phyloP scores from a whole-genome alignment of 2,329 filamentous ascomycete species.

The Macroventuria anomochaeta region DNA sequence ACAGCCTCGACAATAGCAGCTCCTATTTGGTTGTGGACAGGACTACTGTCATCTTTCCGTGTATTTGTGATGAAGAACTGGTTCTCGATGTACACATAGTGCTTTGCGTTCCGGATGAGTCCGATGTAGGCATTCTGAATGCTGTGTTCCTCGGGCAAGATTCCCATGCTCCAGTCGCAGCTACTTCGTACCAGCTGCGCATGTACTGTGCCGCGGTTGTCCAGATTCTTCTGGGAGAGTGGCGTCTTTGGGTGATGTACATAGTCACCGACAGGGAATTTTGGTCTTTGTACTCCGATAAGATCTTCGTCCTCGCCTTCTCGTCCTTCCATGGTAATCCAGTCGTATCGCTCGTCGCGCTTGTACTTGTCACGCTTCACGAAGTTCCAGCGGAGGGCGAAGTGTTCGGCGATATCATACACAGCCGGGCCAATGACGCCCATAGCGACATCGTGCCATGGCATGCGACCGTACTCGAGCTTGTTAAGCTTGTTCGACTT shows the following conservation, averaged over 20 bases:
- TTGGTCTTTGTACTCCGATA: conserved; percentile 84
- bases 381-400: conserved; percentile 94
- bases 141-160: conserved; percentile 75
- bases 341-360: conserved; percentile 81
- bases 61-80: conserved; percentile 94
- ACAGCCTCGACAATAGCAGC: conserved; percentile 89
- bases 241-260: conserved; percentile 78
- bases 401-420: conserved; percentile 95
- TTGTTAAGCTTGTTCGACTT: conserved; percentile 92
- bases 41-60: conserved; percentile 76
- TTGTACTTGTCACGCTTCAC: conserved; percentile 98
- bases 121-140: conserved; percentile 89
- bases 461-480: conserved; percentile 91
- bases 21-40: conserved; percentile 88
- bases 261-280: conserved; percentile 88
- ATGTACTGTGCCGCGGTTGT: conserved; percentile 71
- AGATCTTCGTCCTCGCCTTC: conserved; percentile 82
- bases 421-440: conserved; percentile 87
- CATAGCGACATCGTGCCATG: conserved; percentile 97
- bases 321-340: conserved; percentile 79
- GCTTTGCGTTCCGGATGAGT: conserved; percentile 83
- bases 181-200: conserved; percentile 91
- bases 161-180: conserved; percentile 91
- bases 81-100: conserved; percentile 97
- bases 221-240: conserved; percentile 67